Conservation (phyloP, 495 filamentous ascomycete genomes). For the Neurospora discreta region DNA sequence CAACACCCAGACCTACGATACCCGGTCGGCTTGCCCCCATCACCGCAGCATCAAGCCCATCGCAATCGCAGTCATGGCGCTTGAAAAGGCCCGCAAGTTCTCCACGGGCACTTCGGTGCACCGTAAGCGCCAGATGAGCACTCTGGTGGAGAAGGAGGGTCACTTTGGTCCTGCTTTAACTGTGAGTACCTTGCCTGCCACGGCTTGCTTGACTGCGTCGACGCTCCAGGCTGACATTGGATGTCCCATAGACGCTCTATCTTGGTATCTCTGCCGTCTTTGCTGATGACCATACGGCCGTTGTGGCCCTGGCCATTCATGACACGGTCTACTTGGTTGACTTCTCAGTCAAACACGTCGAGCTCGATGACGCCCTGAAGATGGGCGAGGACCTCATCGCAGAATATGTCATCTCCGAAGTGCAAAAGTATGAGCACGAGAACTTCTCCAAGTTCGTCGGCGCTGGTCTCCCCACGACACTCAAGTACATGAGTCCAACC, state of each 20-base stretch:
- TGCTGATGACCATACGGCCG: slow-evolving; percentile 36
- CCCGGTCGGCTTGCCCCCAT: slow-evolving; percentile 1
- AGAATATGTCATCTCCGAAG: slow-evolving; percentile 41
- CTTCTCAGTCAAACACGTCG: slow-evolving; percentile 51
- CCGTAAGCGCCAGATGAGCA: slow-evolving; percentile 34
- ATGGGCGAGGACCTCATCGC: slow-evolving; percentile 35
- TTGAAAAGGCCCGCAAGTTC: slow-evolving; percentile 29
- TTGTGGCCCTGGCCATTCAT: slow-evolving; percentile 58
- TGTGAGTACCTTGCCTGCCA: slow-evolving; percentile 17
- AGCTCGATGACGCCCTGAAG: slow-evolving; percentile 23
- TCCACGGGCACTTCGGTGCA: slow-evolving; percentile 31
- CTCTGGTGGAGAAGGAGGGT: slow-evolving; percentile 33
- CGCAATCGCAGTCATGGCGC: slow-evolving; percentile 24
- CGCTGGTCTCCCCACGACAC: slow-evolving; percentile 42
- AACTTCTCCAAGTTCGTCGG: slow-evolving; percentile 61
- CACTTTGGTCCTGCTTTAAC: slow-evolving; percentile 33
- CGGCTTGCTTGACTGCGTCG: neutral
- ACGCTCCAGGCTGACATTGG: slow-evolving; percentile 8
- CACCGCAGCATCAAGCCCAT: slow-evolving; percentile 11
- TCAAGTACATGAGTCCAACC: slow-evolving; percentile 42
- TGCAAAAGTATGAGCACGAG: slow-evolving; percentile 46
- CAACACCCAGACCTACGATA: neutral
- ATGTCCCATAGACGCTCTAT: slow-evolving; percentile 45
- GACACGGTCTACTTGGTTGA: slow-evolving; percentile 72
- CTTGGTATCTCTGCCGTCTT: slow-evolving; percentile 48